phyloP scores from a whole-genome alignment of 306 rosid genomes.

The Quercus glauca region DNA sequence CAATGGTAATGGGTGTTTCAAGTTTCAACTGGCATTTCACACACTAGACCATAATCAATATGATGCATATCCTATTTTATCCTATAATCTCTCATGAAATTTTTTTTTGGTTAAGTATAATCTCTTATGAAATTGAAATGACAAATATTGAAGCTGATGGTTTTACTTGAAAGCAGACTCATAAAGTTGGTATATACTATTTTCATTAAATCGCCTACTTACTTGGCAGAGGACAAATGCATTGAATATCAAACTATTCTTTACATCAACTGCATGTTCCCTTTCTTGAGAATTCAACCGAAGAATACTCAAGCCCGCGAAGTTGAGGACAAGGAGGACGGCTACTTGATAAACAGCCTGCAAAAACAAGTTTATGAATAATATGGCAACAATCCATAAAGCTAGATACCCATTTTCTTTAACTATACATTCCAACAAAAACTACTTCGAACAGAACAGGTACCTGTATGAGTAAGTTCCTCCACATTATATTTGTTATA shows the following conservation, averaged over 20 bases:
- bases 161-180: background rate
- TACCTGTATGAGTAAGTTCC: conserved; percentile 91
- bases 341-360: conserved; percentile 83
- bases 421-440: background rate
- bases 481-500: conserved; percentile 96
- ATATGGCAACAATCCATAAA: conserved; percentile 7
- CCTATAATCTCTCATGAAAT: too few species aligned
- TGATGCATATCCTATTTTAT: background rate
- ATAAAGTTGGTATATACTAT: background rate
- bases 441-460: background rate
- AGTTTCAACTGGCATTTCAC: background rate
- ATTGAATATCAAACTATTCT: conserved; percentile 85
- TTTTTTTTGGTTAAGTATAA: background rate
- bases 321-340: conserved; percentile 79
- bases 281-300: conserved; percentile 24
- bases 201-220: conserved; percentile 19
- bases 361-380: conserved; percentile 13
- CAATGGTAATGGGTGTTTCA: background rate
- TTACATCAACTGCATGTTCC: conserved; percentile 38
- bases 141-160: background rate
- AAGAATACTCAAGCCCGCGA: conserved; percentile 56
- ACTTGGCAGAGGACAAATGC: conserved; percentile 94
- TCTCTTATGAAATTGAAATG: background rate
- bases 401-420: background rate
- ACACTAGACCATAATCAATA: background rate